Conservation (phyloP, 306 rosid genomes). For the Vigna radiata region DNA sequence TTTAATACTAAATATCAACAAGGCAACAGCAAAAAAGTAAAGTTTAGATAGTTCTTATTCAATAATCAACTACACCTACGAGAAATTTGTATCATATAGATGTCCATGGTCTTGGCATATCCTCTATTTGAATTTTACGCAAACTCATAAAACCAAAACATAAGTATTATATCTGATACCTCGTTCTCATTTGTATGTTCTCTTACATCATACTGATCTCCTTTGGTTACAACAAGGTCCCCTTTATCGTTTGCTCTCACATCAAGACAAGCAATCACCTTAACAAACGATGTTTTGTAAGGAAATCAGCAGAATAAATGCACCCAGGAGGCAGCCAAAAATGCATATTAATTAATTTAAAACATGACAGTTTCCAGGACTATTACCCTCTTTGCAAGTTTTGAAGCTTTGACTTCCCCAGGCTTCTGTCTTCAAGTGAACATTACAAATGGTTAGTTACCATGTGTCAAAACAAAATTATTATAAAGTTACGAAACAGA, state of each 20-base stretch:
- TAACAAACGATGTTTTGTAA: constrained; percentile 38
- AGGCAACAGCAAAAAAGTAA: no score
- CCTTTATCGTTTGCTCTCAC: constrained; percentile 94
- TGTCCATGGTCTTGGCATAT: constrained; percentile 10
- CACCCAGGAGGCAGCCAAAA: neutral
- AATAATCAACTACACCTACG: neutral
- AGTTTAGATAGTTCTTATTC: neutral
- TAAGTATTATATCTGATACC: constrained; percentile 57
- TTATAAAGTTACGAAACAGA: constrained; percentile 28
- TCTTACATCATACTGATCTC: constrained; percentile 97
- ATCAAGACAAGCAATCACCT: constrained; percentile 99
- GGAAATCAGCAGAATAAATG: constrained; percentile 34
- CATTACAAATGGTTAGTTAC: constrained; percentile 55
- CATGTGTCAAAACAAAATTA: constrained; percentile 33
- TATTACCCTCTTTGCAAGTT: constrained; percentile 91
- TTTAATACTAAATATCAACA: neutral
- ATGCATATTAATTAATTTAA: constrained; percentile 16
- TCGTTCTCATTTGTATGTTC: constrained; percentile 87
- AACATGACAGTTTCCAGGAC: constrained; percentile 23
- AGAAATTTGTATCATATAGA: constrained; percentile 8
- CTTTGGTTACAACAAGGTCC: constrained; percentile 98
- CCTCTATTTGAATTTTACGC: neutral
- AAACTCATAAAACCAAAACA: constrained; percentile 16
- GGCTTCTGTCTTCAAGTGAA: constrained; percentile 81
- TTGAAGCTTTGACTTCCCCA: constrained; percentile 73